phyloP scores from a whole-genome alignment of 2,329 filamentous ascomycete species.

The Xylaria sp. region DNA sequence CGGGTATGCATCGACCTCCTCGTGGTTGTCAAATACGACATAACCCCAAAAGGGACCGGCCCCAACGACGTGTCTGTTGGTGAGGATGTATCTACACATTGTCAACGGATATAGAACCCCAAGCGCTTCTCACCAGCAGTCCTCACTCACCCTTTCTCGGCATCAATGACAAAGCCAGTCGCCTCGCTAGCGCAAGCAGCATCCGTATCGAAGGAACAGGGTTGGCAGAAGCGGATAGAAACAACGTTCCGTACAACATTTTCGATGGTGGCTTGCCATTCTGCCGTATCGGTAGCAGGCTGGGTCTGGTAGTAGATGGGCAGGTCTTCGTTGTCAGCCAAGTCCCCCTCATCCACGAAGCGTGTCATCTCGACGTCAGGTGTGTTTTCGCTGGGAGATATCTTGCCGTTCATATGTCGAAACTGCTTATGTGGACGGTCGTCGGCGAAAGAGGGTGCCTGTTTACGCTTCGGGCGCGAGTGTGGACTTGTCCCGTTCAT shows the following conservation, averaged over 20 bases:
- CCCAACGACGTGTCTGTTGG: slow-evolving; percentile 91
- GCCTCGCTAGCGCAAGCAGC: slow-evolving; percentile 91
- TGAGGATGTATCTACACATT: slow-evolving; percentile 69
- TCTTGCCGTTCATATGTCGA: slow-evolving; percentile 50
- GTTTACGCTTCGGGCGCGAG: slow-evolving; percentile 55
- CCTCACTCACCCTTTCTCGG: slow-evolving; percentile 73
- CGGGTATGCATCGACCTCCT: slow-evolving; percentile 92
- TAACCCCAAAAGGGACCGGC: slow-evolving; percentile 97
- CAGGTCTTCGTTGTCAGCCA: slow-evolving; percentile 45
- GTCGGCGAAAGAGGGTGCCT: slow-evolving; percentile 46
- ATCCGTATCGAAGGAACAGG: slow-evolving; percentile 97
- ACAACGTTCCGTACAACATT: slow-evolving; percentile 93
- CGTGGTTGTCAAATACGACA: slow-evolving; percentile 98
- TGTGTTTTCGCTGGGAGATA: slow-evolving; percentile 53
- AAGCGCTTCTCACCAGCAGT: background rate
- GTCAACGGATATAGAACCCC: slow-evolving; percentile 8
- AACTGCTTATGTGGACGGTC: slow-evolving; percentile 47
- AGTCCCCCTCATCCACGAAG: slow-evolving; percentile 42
- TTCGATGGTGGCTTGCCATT: slow-evolving; percentile 97
- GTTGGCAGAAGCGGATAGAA: slow-evolving; percentile 98
- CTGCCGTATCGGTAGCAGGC: slow-evolving; percentile 62
- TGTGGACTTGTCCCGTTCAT: slow-evolving; percentile 50
- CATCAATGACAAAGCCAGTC: slow-evolving; percentile 96
- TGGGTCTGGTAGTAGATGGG: slow-evolving; percentile 42
- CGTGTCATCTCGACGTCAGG: slow-evolving; percentile 42